Conservation (phyloP, 208 protist species). For the Crithidia mellificae region DNA sequence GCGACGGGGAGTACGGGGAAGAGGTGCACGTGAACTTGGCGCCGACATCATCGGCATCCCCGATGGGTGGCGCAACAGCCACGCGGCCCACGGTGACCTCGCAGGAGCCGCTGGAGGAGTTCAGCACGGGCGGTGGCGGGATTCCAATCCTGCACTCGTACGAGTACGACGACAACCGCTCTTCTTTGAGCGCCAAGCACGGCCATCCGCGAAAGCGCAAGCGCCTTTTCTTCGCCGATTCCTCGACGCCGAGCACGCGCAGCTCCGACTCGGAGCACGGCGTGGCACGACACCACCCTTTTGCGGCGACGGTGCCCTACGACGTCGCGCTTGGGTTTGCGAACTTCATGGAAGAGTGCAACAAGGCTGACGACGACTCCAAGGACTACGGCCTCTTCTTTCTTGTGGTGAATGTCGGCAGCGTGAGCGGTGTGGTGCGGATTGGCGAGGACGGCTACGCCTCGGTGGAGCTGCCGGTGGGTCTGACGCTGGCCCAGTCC, state of each 20-base stretch:
- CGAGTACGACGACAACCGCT: conserved; percentile 10
- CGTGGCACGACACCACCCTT: conserved; percentile 9
- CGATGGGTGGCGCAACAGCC: no score
- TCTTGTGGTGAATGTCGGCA: conserved; percentile 38
- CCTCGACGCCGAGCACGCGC: background rate
- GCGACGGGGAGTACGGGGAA: background rate
- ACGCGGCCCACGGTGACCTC: background rate
- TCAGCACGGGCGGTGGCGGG: background rate
- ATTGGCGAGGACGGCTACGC: conserved; percentile 60
- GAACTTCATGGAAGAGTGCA: conserved; percentile 61
- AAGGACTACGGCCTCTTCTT: conserved; percentile 85
- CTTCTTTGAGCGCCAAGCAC: background rate
- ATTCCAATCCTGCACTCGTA: conserved; percentile 19
- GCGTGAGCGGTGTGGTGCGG: conserved; percentile 43
- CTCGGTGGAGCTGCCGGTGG: conserved; percentile 58
- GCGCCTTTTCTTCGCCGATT: conserved; percentile 24
- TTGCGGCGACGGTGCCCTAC: conserved; percentile 45
- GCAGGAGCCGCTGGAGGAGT: conserved; percentile 9
- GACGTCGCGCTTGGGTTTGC: conserved; percentile 53
- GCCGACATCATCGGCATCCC: background rate
- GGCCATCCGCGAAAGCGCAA: conserved; percentile 11
- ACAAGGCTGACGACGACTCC: conserved; percentile 56
- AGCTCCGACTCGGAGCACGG: conserved; percentile 13
- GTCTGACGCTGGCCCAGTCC: conserved; percentile 60
- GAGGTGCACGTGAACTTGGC: conserved; percentile 11